Conservation (phyloP, 2,329 filamentous ascomycete genomes). For the Capronia coronata region DNA sequence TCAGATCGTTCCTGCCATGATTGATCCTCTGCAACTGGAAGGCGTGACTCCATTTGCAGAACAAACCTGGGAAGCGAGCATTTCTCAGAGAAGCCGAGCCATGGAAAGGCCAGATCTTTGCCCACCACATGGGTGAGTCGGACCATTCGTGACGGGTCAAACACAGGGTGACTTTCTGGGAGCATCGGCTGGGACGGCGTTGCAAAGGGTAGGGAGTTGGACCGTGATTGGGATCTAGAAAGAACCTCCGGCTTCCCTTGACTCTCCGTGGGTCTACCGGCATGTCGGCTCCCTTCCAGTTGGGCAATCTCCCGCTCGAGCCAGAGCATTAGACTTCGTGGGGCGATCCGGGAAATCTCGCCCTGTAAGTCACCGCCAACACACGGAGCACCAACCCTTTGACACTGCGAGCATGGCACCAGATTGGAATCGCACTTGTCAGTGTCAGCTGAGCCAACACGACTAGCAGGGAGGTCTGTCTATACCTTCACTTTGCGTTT, state of each 20-base stretch:
- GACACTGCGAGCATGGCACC: neutral
- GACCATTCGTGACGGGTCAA: no score
- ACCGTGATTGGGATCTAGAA: no score
- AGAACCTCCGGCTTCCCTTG: no score
- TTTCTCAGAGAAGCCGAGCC: constrained; percentile 1
- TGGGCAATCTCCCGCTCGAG: constrained; percentile 1
- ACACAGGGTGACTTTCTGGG: neutral
- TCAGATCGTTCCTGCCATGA: neutral
- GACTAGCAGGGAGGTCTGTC: neutral
- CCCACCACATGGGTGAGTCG: neutral
- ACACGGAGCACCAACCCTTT: neutral
- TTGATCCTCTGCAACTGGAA: neutral
- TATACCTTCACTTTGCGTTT: neutral
- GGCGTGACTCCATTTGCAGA: neutral
- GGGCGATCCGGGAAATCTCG: no score
- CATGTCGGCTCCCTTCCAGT: neutral
- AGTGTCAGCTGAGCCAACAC: neutral
- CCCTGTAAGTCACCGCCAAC: no score
- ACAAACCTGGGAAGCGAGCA: constrained; percentile 3
- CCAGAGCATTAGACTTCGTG: constrained; percentile 3
- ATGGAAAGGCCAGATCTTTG: neutral
- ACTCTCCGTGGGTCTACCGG: no score
- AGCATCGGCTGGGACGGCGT: neutral
- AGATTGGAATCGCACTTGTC: neutral
- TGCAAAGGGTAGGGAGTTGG: neutral